These are phyloP conservation scores for Fusarium sp. DNA, from an alignment of 2,329 filamentous ascomycete genomes.

Conservation along the genomic window DNA sequence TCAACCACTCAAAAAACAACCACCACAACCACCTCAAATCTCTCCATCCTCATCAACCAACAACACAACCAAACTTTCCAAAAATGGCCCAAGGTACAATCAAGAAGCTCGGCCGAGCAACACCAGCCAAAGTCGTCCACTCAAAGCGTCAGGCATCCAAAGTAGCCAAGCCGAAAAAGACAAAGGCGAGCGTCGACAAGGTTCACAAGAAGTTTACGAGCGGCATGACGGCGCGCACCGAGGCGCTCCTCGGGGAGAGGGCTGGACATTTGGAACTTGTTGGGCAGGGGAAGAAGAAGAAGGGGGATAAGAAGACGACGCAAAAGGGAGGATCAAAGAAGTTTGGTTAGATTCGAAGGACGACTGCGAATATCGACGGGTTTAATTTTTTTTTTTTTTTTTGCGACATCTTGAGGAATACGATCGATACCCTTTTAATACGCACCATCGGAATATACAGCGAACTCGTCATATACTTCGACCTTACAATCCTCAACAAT, in stretches of 20 bases:
- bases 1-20: slow-evolving; percentile 9
- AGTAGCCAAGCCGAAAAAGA: slow-evolving; percentile 62
- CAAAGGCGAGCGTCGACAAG: slow-evolving; percentile 62
- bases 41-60: slow-evolving; percentile 50
- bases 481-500: not conserved
- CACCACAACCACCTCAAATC: not conserved
- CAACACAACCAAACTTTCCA: not conserved
- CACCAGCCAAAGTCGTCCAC: slow-evolving; percentile 55
- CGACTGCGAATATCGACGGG: not conserved
- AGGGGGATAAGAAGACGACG: slow-evolving; percentile 54
- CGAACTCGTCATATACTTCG: not conserved
- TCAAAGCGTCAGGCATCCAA: slow-evolving; percentile 59
- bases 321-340: slow-evolving; percentile 64
- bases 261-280: slow-evolving; percentile 71
- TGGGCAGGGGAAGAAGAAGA: slow-evolving; percentile 69
- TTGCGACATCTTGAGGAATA: not conserved
- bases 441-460: not conserved
- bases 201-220: slow-evolving; percentile 66
- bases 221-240: slow-evolving; percentile 66
- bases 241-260: slow-evolving; percentile 68
- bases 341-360: slow-evolving; percentile 61
- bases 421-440: not conserved
- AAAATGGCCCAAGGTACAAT: slow-evolving; percentile 69
- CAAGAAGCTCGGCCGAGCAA: slow-evolving; percentile 59
- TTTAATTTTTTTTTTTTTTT: not conserved